A percentile compares a stretch with the other conserved stretches of the same genome.
Evolutionary conservation across 1,139 yeast species (phyloP).

Genomic region (Nakaseomyces glabratus): DNA sequence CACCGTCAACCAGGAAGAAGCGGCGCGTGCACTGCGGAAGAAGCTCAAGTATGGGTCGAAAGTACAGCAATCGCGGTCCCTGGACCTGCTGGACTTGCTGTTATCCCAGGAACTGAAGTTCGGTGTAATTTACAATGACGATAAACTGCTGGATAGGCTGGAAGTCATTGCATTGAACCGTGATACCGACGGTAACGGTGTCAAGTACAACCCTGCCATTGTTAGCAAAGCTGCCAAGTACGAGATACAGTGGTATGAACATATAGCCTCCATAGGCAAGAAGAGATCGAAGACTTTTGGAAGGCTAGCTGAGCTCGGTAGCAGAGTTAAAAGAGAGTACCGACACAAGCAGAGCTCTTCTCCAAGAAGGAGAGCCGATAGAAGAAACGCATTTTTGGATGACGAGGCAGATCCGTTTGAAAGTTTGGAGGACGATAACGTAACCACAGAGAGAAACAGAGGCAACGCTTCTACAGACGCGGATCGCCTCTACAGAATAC

Average conservation of each 20-base stretch:
- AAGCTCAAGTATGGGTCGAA: constrained; percentile 70
- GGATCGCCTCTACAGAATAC: constrained; percentile 49
- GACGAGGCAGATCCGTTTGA: constrained; percentile 38
- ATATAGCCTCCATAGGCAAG: constrained; percentile 16
- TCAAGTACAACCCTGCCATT: constrained; percentile 17
- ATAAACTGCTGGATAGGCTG: constrained; percentile 59
- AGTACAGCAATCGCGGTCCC: constrained; percentile 35
- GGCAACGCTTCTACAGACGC: constrained; percentile 10
- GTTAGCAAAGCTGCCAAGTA: constrained; percentile 18
- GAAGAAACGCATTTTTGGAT: constrained; percentile 34
- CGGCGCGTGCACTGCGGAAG: constrained; percentile 85
- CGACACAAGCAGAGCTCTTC: background rate
- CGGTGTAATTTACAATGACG: constrained; percentile 53
- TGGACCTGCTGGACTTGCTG: constrained; percentile 62
- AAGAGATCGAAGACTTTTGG: constrained; percentile 6
- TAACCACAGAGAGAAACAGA: background rate
- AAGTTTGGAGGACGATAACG: constrained; percentile 20
- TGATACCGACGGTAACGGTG: constrained; percentile 19
- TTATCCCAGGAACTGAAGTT: constrained; percentile 59
- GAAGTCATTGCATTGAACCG: constrained; percentile 38
- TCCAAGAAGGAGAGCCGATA: constrained; percentile 11
- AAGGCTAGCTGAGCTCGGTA: constrained; percentile 4
- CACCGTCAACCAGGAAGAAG: constrained; percentile 41
- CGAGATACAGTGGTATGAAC: constrained; percentile 22
- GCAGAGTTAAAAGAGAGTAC: constrained; percentile 3